Conservation (phyloP, 345 rosid genomes). For the thale cress (Arabidopsis thaliana) region DNA sequence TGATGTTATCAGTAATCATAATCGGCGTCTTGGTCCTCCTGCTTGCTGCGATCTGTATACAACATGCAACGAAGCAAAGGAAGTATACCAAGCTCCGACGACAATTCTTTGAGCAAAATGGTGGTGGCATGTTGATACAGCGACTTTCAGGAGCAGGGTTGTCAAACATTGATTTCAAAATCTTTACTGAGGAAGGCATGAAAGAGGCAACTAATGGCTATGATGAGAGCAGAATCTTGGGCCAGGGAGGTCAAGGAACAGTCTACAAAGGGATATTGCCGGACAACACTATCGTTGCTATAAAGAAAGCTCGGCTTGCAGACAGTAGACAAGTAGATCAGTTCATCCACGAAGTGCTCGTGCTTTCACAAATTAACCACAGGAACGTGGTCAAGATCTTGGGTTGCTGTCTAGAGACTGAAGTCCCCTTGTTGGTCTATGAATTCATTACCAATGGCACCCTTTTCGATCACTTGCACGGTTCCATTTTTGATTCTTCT, state of each 20-base stretch:
- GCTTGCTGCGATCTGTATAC: not conserved
- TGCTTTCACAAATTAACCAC: conserved; percentile 57
- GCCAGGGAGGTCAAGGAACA: conserved; percentile 49
- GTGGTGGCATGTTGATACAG: not conserved
- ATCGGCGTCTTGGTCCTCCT: conserved; percentile 22
- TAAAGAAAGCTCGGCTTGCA: conserved; percentile 45
- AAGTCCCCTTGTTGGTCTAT: conserved; percentile 45
- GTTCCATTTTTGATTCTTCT: conserved; percentile 5
- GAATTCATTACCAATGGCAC: conserved; percentile 44
- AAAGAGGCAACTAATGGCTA: conserved; percentile 42
- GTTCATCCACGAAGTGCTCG: conserved; percentile 50
- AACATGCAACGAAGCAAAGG: not conserved
- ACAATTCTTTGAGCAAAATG: conserved; percentile 36
- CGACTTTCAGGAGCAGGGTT: conserved; percentile 23
- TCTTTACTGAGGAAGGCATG: conserved; percentile 42
- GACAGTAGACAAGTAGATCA: conserved; percentile 44
- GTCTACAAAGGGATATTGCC: conserved; percentile 46
- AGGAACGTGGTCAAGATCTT: conserved; percentile 51
- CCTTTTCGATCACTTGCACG: conserved; percentile 43
- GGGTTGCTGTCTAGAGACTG: conserved; percentile 44
- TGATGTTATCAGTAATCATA: not conserved
- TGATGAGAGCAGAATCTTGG: conserved; percentile 31
- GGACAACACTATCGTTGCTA: conserved; percentile 37
- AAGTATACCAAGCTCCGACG: conserved; percentile 18
- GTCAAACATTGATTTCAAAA: conserved; percentile 25